Percentiles rank a stretch among this genome's conserved stretches.
Evolutionary conservation across 306 rosid genomes (phyloP).

Genomic region (Rosa rugosa): DNA sequence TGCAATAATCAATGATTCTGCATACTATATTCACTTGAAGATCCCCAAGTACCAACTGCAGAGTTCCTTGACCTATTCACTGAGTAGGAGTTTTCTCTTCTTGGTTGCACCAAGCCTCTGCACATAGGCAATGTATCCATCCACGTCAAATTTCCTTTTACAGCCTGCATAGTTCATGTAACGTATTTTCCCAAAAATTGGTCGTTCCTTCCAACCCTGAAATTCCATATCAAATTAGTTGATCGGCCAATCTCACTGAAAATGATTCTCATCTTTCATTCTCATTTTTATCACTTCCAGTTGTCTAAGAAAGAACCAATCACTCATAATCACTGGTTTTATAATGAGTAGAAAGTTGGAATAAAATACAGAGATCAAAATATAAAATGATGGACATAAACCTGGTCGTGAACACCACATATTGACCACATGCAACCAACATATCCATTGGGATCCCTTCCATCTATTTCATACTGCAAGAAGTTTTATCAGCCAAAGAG

Average conservation of each 20-base stretch:
- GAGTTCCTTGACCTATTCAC: conserved; percentile 47
- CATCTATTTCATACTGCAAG: conserved; percentile 85
- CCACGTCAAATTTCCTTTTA: conserved; percentile 91
- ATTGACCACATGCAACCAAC: conserved; percentile 98
- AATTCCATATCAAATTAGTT: conserved; percentile 8
- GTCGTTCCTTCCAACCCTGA: conserved; percentile 92
- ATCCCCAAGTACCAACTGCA: conserved; percentile 6
- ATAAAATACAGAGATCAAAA: neutral
- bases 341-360: neutral
- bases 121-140: conserved; percentile 64
- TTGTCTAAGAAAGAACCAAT: neutral
- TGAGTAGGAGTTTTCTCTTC: conserved; percentile 52
- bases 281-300: neutral
- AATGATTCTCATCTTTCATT: neutral
- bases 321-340: neutral
- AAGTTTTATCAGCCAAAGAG: conserved; percentile 15
- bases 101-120: conserved; percentile 51
- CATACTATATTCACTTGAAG: neutral
- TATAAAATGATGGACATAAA: conserved; percentile 25
- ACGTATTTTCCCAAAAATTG: conserved; percentile 84
- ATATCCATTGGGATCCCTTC: conserved; percentile 90
- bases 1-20: neutral
- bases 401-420: conserved; percentile 97
- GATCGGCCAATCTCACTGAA: neutral
- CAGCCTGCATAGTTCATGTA: conserved; percentile 92